Evolutionary conservation across 1,284 basidiomycete species (phyloP), one percentile per base, ranked within the genome.

Genomic region (Inonotus obliquus): DNA sequence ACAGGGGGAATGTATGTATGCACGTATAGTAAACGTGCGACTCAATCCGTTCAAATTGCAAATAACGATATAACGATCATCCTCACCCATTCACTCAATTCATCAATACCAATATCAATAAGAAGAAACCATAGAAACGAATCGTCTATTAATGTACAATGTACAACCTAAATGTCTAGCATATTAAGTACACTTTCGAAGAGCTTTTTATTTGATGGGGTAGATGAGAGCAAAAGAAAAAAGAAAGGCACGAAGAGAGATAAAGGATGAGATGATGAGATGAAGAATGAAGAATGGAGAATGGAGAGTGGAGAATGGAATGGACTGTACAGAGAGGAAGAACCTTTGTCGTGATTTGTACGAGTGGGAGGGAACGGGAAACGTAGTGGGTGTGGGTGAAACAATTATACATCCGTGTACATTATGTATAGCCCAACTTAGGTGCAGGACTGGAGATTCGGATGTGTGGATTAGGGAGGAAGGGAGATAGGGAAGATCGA

Each of bases 341-440:
- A n/a, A n/a, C n/a, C n/a, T n/a, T n/a, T n/a, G n/a, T 10, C 14
- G 35, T 47, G 55, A 47, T 19, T 37, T 29, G 56, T 2, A 51
- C 4, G 21, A 32, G n/a, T n/a, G n/a, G n/a, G n/a, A 27, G 32
- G 21, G 56, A 10, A 35, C 2, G 41, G 13, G 23, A 21, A 21
- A n/a, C 27, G 23, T 14, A 58, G 45, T 23, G 13, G 41, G 35
- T n/a, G n/a, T n/a, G n/a, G n/a, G n/a, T n/a, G n/a, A n/a, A n/a
- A n/a, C n/a, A n/a, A 37, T 32, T 58, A 58, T 47, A 58, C 54
- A 51, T 58, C 44, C 56, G 29, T 48, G 44, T 58, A 58, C 13
- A 39, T 35, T 51, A 58, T n/a, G 32, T 39, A n/a, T 48, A 29
- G 29, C 23, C n/a, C 56, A 35, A 11, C 5, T 19, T 29, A 19